Conservation (phyloP, 2,329 filamentous ascomycete genomes). For the Scedosporium aurantiacum region DNA sequence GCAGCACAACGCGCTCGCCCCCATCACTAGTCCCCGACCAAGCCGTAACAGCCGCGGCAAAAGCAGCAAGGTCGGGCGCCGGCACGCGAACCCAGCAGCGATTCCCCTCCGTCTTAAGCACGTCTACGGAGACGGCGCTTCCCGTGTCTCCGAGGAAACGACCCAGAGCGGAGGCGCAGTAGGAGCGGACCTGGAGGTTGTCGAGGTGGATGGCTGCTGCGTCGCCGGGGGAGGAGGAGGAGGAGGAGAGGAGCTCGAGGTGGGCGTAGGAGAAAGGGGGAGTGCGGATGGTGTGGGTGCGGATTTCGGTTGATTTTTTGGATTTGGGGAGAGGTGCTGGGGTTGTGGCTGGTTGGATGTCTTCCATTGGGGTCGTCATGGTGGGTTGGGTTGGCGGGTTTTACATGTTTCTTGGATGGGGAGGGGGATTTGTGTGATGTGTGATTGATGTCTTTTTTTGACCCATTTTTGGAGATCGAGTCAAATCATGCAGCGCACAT, state of each 20-base stretch:
- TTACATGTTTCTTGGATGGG: neutral
- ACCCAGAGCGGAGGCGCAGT: conserved; percentile 51
- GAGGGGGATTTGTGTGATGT: neutral
- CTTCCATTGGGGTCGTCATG: neutral
- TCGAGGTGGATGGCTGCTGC: conserved; percentile 36
- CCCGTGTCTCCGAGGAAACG: conserved; percentile 64
- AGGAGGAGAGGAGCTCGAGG: conserved; percentile 33
- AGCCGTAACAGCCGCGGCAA: conserved; percentile 55
- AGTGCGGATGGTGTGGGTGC: conserved; percentile 37
- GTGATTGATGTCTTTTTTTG: neutral
- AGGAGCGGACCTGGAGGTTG: conserved; percentile 48
- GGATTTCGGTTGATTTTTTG: conserved; percentile 19
- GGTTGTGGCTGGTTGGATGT: neutral
- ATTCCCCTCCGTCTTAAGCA: conserved; percentile 47
- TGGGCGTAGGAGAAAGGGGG: conserved; percentile 48
- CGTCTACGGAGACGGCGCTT: conserved; percentile 55
- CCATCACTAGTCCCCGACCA: conserved; percentile 42
- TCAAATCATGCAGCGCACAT: neutral
- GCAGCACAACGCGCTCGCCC: conserved; percentile 37
- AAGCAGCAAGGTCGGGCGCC: conserved; percentile 44
- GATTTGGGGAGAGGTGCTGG: neutral
- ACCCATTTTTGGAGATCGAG: neutral
- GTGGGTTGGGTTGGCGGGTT: neutral
- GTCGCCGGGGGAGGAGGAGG: conserved; percentile 7
- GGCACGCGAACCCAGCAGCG: conserved; percentile 57